phyloP scores from a whole-genome alignment of 257 asterid species.

The Gentiana macrophylla region DNA sequence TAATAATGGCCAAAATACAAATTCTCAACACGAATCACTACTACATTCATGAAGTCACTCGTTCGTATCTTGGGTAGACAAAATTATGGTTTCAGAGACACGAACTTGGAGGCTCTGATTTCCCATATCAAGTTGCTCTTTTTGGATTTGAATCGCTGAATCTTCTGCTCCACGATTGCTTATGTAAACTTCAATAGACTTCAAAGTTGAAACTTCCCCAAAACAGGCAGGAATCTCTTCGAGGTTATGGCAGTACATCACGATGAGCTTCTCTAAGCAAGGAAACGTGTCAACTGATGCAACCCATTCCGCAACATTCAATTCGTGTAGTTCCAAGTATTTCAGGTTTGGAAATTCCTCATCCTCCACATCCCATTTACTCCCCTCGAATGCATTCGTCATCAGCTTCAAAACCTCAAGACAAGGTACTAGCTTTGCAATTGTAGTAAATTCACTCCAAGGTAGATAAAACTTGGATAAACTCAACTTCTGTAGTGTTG shows the following conservation, averaged over 20 bases:
- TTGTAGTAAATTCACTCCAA: not conserved
- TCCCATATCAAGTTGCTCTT: not conserved
- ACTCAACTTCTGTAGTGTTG: not conserved
- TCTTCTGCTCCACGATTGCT: not conserved
- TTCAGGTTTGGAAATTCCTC: not conserved
- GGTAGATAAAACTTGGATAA: not conserved
- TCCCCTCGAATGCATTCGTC: not conserved
- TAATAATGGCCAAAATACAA: no score
- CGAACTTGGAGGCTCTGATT: not conserved
- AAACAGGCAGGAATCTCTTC: not conserved
- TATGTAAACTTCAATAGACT: not conserved
- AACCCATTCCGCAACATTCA: not conserved
- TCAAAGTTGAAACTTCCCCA: not conserved
- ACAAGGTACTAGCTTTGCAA: not conserved
- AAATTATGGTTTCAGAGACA: no score
- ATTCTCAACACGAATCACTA: no score
- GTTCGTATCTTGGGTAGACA: no score
- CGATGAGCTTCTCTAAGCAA: not conserved
- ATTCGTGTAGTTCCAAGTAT: not conserved
- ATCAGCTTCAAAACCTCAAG: conserved; percentile 6
- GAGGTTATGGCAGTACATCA: not conserved
- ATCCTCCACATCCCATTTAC: not conserved
- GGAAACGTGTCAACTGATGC: not conserved
- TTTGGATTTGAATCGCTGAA: not conserved
- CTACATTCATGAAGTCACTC: no score